Base-by-base conservation (phyloP, 2,329 filamentous ascomycete genomes). In the Phialocephala subalpina region DNA sequence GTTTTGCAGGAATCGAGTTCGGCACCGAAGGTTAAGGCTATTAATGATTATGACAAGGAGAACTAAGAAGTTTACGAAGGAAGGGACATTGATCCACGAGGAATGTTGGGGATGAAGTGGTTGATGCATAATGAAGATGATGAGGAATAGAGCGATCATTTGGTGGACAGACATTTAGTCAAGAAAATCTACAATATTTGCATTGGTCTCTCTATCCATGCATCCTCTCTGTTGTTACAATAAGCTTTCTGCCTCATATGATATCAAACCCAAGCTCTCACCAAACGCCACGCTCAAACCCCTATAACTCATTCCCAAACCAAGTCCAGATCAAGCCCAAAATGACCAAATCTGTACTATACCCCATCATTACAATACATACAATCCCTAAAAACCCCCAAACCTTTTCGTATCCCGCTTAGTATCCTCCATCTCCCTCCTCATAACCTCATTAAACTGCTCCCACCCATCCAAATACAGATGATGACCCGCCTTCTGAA, bases 401-500 rank as follows among this genome's bases (percentile, higher is more conserved):
- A 64, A 63, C 47, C 64, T 73, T 66, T 66, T 73, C 14, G 62
- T 71, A 47, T 72, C 55, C 47, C 66, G 68, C n/a, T 49, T 70
- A 11, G 73, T 77, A 62, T 90, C 88, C 71, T 82, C 82, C 89
- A 92, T 91, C 78, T 92, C 90, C 45, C 84, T 80, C 53, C 85
- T 72, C 76, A 92, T 85, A 27, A 90, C 81, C 36, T 83, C 78
- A 73, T 93, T 92, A 74, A 92, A 93, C 70, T 92, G 84, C 72
- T 92, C 85, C 80, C 83, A 87, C 1, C 87, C 89, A 74, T 93
- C 90, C 1, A 93, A 78, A 74, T 92, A 93, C 5, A 92, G 77
- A 77, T 93, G 90, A 77, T 93, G 90, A 0, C 90, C 90, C 0
- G 90, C 90, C 53, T 87, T 86, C 66, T 84, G 82, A 58, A 99